A percentile compares a stretch with the other conserved stretches of the same genome.
Conservation (phyloP, 2,329 filamentous ascomycete genomes). For the Paracoccidioides brasiliensis region DNA sequence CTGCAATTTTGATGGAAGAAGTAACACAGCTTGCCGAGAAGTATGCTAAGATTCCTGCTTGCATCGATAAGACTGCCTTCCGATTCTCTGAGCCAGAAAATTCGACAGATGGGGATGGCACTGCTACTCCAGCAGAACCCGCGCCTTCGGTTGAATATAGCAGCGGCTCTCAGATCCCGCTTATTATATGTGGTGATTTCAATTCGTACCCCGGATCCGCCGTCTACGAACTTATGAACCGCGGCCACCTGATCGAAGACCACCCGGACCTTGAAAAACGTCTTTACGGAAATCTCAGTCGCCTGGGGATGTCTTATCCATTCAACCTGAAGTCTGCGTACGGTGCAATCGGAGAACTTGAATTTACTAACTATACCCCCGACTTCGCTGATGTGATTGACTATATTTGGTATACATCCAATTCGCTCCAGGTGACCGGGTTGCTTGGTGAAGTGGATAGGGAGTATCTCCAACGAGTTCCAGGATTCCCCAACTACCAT, state of each 20-base stretch:
- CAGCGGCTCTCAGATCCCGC: conserved; percentile 72
- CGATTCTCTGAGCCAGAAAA: conserved; percentile 39
- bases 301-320: conserved; percentile 83
- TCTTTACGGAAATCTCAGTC: conserved; percentile 86
- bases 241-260: conserved; percentile 62
- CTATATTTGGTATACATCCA: conserved; percentile 96
- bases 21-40: conserved; percentile 75
- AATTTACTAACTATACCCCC: conserved; percentile 94
- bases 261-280: conserved; percentile 69
- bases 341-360: conserved; percentile 66
- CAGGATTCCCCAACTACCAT: conserved; percentile 86
- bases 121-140: conserved; percentile 43
- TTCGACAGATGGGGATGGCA: conserved; percentile 26
- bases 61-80: conserved; percentile 60
- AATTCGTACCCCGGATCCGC: conserved; percentile 81
- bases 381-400: conserved; percentile 87
- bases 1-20: conserved; percentile 86
- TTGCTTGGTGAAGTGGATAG: conserved; percentile 77
- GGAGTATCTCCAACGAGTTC: conserved; percentile 71
- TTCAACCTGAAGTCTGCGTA: conserved; percentile 92
- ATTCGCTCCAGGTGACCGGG: conserved; percentile 69
- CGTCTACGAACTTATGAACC: conserved; percentile 78
- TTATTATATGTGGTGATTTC: conserved; percentile 89
- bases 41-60: conserved; percentile 65
- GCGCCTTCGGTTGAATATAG: conserved; percentile 78